Base-by-base conservation (phyloP, 805 yeast species). In the Jamesozyma spencerorum region DNA sequence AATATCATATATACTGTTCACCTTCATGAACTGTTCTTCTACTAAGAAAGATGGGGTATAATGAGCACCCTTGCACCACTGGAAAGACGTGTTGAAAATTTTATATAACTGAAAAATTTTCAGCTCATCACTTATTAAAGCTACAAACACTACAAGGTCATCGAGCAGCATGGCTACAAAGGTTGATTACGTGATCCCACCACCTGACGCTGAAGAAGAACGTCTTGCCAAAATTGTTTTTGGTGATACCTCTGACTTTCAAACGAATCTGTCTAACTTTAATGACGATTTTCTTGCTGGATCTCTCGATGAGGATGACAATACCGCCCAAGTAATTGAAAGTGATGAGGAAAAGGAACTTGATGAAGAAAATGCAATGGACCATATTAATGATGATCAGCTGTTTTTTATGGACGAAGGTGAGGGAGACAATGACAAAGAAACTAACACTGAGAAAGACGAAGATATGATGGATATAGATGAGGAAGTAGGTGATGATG, bases 191-290 rank as follows among this genome's bases (percentile, higher is more conserved):
- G 45, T 46, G 3, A 40, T 58, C 2, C 82, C 86, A 13, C 82
- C 81, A 26, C 90, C 92, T 50, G 94, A 85, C 58, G 81, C 75
- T 38, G 96, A 86, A 58, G 98, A 92, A 61, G 51, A 79, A 33
- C 72, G 66, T 41, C 71, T 92, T 38, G 95, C 88, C 47, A 83
- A 75, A 58, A 69, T 85, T 12, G 95, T 92, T 3, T 88, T 92
- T 63, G 97, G 98, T 13, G 97, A 92, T 57, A 46, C 55, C 6
- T 51, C 71, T 3, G 82, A 77, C 33, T 58, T 59, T 37, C 58
- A 55, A 31, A 37, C 41, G 82, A 90, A 24, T 81, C 83, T 64
- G 84, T 79, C 52, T 43, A 64, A 78, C 38, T 85, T 80, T 48
- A 71, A 79, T 46, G 64, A 79, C 6, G 54, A 51, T 20, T 43